Percentiles rank a stretch among this genome's conserved stretches.
phyloP scores from a whole-genome alignment of 208 protist genomes.

The Naegleria gruberi region DNA sequence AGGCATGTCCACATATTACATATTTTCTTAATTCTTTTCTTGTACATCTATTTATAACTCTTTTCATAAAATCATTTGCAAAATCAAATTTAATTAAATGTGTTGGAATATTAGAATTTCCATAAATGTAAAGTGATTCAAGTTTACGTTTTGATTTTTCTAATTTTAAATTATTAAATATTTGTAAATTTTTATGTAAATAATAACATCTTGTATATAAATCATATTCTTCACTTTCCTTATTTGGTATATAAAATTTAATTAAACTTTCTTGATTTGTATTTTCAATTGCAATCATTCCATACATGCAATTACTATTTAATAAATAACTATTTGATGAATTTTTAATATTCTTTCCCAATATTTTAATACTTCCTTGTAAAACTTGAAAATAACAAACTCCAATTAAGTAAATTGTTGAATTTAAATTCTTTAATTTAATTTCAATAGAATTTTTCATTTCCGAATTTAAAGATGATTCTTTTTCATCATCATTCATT shows the following conservation, averaged over 20 bases:
- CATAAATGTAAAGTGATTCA: neutral
- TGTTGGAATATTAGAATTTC: neutral
- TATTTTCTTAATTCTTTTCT: neutral
- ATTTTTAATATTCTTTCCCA: neutral
- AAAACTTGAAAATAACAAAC: neutral
- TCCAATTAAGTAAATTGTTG: neutral
- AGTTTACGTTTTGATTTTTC: neutral
- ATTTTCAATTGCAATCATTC: neutral
- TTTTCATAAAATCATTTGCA: neutral
- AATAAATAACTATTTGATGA: neutral
- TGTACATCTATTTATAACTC: neutral
- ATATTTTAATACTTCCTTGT: neutral
- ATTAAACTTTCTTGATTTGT: neutral
- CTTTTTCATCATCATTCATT: neutral
- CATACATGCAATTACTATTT: neutral
- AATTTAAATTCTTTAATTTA: neutral
- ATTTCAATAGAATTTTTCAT: neutral
- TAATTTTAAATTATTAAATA: neutral
- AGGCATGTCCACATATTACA: neutral
- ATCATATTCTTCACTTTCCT: neutral
- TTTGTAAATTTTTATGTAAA: neutral
- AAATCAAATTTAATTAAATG: neutral
- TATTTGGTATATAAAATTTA: neutral
- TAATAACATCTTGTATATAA: neutral
- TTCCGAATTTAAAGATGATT: no score